Evolutionary conservation across 306 rosid genomes (phyloP), one percentile per base, ranked within the genome.

Genomic region (Gleditsia sinensis): DNA sequence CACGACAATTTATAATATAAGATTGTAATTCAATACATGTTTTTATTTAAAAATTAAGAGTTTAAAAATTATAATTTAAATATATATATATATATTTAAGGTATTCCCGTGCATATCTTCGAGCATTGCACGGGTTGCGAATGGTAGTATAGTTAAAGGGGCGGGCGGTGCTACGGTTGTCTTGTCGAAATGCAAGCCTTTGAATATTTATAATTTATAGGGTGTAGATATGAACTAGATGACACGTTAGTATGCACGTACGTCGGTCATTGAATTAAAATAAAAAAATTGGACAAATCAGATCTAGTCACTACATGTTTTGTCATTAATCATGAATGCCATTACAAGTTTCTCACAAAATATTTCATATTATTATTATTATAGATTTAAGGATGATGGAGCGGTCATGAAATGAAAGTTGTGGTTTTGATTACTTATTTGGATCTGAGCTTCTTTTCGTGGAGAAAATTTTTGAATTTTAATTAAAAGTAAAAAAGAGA

Each of bases 351-450:
- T 27, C 39, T 5, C 20, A 60, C 43, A 45, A 33, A 24, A 69
- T 16, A 30, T 59, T 14, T 59, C 23, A n/a, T 6, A 14, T 59
- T 33, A 7, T 50, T 20, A 3, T 49, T 19, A 49, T 49, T 49
- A 17, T 12, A 50, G 56, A 49, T 49, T 19, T 2, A 48, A n/a
- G n/a, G 1, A 0, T 48, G 60, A 54, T 9, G 60, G 60, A 12
- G 28, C 17, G n/a, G 60, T 24, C 34, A 24, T 77, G 56, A 32
- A 78, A 24, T 77, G 56, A 32, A 78, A 84, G 80, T 23, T 81
- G 88, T 78, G 88, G 88, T 53, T 61, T 81, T 70, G 81, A 69
- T 75, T 40, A 59, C 39, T 20, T 32, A 28, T 48, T 27, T 57
- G 43, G 72, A 72, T 62, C 88, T 63, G 67, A 36, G 66, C 27